A percentile compares a stretch with the other conserved stretches of the same genome.
Evolutionary conservation across 1,284 basidiomycete species (phyloP).

Genomic region (Lentinus polychrous): DNA sequence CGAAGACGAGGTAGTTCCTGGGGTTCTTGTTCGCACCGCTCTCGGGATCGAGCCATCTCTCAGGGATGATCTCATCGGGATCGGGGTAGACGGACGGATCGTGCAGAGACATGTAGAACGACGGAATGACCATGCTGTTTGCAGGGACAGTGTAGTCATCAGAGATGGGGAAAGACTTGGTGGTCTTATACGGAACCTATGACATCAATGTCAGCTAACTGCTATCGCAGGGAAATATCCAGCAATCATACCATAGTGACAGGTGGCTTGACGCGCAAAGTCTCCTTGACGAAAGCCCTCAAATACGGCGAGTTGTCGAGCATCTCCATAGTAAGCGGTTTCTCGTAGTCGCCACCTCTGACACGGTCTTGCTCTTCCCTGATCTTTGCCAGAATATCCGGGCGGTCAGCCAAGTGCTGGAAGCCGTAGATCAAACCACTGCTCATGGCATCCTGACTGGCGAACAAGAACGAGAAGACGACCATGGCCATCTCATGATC

Average conservation of each 20-base stretch:
- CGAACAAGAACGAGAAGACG: slow-evolving; percentile 94
- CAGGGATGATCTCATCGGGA: slow-evolving; percentile 80
- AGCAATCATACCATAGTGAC: slow-evolving; percentile 73
- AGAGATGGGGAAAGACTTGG: slow-evolving; percentile 87
- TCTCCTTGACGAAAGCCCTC: slow-evolving; percentile 89
- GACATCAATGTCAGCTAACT: slow-evolving; percentile 2
- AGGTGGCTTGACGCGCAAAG: slow-evolving; percentile 84
- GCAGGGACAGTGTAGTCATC: slow-evolving; percentile 88
- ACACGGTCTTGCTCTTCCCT: slow-evolving; percentile 87
- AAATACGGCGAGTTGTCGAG: slow-evolving; percentile 93
- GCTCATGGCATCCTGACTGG: slow-evolving; percentile 98
- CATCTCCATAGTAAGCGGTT: slow-evolving; percentile 83
- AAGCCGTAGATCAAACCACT: slow-evolving; percentile 90
- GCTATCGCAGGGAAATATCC: neutral
- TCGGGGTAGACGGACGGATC: slow-evolving; percentile 86
- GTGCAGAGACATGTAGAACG: slow-evolving; percentile 93
- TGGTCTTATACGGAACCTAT: slow-evolving; percentile 89
- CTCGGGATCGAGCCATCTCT: slow-evolving; percentile 89
- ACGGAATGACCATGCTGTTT: slow-evolving; percentile 93
- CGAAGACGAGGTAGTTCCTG: slow-evolving; percentile 95
- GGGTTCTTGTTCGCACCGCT: slow-evolving; percentile 80
- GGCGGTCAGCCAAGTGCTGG: slow-evolving; percentile 93
- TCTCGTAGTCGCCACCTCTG: slow-evolving; percentile 73
- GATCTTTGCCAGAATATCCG: slow-evolving; percentile 85
- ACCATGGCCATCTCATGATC: slow-evolving; percentile 97